Evolutionary conservation across 805 yeast genomes (phyloP), one percentile per base, ranked within the genome.

Genomic region (Hanseniaspora jakobsenii): DNA sequence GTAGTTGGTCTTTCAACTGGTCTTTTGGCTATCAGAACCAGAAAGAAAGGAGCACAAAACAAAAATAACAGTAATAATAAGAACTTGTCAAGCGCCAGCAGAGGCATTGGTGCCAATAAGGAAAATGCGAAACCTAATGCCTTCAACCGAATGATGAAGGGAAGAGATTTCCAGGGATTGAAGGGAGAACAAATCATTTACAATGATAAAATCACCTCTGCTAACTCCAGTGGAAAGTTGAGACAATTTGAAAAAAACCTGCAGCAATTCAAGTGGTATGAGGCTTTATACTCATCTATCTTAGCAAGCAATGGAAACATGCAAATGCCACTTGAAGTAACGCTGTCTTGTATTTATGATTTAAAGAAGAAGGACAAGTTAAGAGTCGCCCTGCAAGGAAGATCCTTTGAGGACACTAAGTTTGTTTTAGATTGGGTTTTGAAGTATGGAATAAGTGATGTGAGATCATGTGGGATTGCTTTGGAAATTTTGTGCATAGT

Each of bases 1-100:
- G 95, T 84, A 29, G 83, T 91, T 13, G 98, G 98, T 39, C 71
- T 91, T 52, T 78, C 87, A 6, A 78, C 94, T 1, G 98, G 98
- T 4, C 67, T 91, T 47, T 65, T 91, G 38, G 78, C 95, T 7
- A 81, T 91, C 42, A 73, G 96, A 58, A 89, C 97, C 1, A 74
- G 93, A 56, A 82, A 80, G 60, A 73, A 36, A 38, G 82, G 23
- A 71, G 77, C 70, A 55, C 38, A 67, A 66, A 50, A 75, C 66
- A 8, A 62, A 65, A 49, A 75, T 9, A 38, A 38, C n/a, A n/a
- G n/a, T n/a, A n/a, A n/a, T 14, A 32, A 14, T 10, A 39, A 29
- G 2, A 17, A 14, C n/a, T 30, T 32, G 13, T n/a, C n/a, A n/a
- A n/a, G n/a, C n/a, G n/a, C n/a, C n/a, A n/a, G n/a, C n/a, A n/a